Evolutionary conservation across 2,329 filamentous ascomycete species (phyloP), one percentile per base, ranked within the genome.

Genomic region (Diplodia mutila): DNA sequence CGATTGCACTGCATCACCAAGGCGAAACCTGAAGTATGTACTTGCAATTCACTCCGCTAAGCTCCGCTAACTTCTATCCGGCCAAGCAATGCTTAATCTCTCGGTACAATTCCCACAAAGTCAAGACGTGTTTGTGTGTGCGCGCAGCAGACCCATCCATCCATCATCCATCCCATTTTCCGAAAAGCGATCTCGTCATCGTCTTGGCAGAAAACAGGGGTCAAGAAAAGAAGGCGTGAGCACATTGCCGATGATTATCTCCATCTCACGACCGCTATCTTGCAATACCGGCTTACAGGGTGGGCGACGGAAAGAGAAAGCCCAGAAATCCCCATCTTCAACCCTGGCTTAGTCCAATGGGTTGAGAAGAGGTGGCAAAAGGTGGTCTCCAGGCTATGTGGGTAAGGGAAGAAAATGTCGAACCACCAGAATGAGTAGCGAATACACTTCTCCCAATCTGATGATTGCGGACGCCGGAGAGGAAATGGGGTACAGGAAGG

Each of bases 401-500:
- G 46, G 18, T 16, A 23, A 27, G 18, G 12, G 39, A 48, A 42
- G n/a, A 42, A 8, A 61, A 23, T 21, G 25, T 25, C 39, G 46
- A 48, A 49, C 55, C 37, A 48, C 57, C 57, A 61, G 27, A 23
- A 61, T 27, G 55, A 59, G 18, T 18, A 59, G 46, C 39, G 16
- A 27, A 16, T 23, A 32, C 27, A 49, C 25, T 61, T 61, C 39
- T 61, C 25, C 39, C 57, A 21, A 25, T 61, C 57, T 61, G 57
- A 61, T 61, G 57, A 32, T 61, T 32, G n/a, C 14, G 29, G 46
- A 48, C 39, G 39, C 57, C 39, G 53, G 25, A 18, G 49, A n/a
- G 53, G 39, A 32, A 48, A 48, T n/a, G 57, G 57, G 57, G n/a
- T 61, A 61, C 57, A 61, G 27, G 57, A 61, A 61, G 18, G 42